phyloP scores from a whole-genome alignment of 441 rosid genomes.

The Geranium incanum region DNA sequence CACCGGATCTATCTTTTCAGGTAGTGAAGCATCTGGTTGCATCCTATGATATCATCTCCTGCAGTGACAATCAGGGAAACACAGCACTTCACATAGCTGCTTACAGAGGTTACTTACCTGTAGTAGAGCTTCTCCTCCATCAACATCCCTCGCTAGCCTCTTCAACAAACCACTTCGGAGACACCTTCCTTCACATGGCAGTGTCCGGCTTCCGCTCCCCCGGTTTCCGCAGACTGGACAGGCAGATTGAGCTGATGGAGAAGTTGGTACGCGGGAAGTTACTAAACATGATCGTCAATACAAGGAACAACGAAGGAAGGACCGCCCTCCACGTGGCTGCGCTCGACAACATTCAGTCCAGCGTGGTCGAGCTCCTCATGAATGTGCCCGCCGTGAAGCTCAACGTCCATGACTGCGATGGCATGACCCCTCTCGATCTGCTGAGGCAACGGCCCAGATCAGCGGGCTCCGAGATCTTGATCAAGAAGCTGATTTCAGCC shows the following conservation, averaged over 20 bases:
- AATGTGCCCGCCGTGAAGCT: constrained; percentile 42
- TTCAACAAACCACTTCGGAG: constrained; percentile 47
- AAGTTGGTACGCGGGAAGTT: constrained; percentile 37
- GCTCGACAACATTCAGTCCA: constrained; percentile 48
- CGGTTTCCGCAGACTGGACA: constrained; percentile 69
- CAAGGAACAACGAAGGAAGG: constrained; percentile 60
- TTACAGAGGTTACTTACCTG: constrained; percentile 57
- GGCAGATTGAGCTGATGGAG: constrained; percentile 65
- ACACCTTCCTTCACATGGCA: constrained; percentile 79
- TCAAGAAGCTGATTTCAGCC: constrained; percentile 70
- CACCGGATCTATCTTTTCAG: constrained; percentile 30
- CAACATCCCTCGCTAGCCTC: constrained; percentile 41
- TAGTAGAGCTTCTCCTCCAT: constrained; percentile 44
- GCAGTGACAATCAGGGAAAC: constrained; percentile 63
- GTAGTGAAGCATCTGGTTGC: constrained; percentile 58
- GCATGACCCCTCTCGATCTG: constrained; percentile 77
- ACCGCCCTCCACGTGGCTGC: constrained; percentile 76
- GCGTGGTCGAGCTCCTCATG: constrained; percentile 64
- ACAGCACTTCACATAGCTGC: constrained; percentile 81
- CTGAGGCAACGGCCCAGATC: constrained; percentile 64
- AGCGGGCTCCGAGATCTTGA: constrained; percentile 58
- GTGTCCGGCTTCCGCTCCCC: constrained; percentile 67
- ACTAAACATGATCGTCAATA: constrained; percentile 47
- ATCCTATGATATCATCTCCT: constrained; percentile 37
- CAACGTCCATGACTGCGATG: constrained; percentile 54